These are phyloP conservation scores for Sphagnum contortum DNA, from an alignment of 225 moss, liverwort and hornwort species.

Conservation along the genomic window DNA sequence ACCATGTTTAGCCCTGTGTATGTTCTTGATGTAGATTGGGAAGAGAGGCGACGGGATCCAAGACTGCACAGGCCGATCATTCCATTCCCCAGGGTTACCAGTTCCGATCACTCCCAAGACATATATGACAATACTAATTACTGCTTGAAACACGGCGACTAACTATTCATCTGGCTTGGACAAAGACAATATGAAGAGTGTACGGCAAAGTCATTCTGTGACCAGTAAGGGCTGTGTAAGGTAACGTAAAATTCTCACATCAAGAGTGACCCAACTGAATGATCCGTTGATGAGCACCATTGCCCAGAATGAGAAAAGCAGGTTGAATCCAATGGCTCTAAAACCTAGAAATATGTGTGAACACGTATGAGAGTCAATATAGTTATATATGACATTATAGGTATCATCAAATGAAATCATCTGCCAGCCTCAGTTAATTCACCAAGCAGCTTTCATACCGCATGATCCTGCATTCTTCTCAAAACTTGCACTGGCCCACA, in stretches of 20 bases:
- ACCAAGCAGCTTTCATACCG: too few species aligned
- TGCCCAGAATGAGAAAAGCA: conserved; percentile 10
- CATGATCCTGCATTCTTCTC: too few species aligned
- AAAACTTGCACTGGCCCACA: too few species aligned
- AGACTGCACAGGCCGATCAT: background rate
- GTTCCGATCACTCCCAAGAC: too few species aligned
- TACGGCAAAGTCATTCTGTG: background rate
- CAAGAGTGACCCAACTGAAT: conserved; percentile 19
- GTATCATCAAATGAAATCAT: too few species aligned
- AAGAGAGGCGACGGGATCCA: conserved; percentile 18
- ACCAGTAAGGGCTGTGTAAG: background rate
- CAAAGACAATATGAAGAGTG: too few species aligned
- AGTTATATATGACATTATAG: too few species aligned
- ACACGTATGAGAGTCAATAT: background rate
- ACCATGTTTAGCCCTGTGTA: conserved; percentile 21
- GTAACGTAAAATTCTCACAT: conserved; percentile 4
- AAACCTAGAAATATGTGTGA: conserved; percentile 7
- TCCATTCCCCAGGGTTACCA: too few species aligned
- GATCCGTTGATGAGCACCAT: conserved; percentile 8
- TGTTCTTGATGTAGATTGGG: conserved; percentile 18
- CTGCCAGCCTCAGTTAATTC: too few species aligned
- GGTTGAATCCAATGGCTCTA: conserved; percentile 15
- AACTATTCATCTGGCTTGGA: too few species aligned
- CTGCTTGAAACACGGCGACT: too few species aligned
- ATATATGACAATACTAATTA: background rate